These are phyloP conservation scores for Cladosporium sp. DNA, from an alignment of 2,329 filamentous ascomycete genomes.

Conservation along the genomic window DNA sequence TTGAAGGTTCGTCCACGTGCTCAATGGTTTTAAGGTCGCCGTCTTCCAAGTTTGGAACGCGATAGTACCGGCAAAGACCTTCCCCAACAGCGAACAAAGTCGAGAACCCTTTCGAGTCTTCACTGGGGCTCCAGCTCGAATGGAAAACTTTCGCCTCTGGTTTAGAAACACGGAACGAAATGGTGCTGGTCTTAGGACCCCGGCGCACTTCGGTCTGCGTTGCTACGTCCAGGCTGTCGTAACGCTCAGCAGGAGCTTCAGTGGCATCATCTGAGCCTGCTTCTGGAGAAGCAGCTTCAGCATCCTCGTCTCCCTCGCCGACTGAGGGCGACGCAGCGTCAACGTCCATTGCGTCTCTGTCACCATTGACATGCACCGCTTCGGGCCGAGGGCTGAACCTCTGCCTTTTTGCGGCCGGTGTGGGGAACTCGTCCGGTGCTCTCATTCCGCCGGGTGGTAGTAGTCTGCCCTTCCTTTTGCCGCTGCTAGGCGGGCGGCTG, in stretches of 20 bases:
- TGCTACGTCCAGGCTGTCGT: conserved; percentile 28
- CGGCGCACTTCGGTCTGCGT: conserved; percentile 31
- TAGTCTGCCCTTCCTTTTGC: conserved; percentile 16
- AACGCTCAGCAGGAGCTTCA: conserved; percentile 23
- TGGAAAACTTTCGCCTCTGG: conserved; percentile 24
- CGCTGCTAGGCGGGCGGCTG: conserved; percentile 16
- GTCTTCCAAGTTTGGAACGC: conserved; percentile 21
- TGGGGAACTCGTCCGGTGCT: conserved; percentile 27
- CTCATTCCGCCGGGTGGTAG: conserved; percentile 14
- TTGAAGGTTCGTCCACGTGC: conserved; percentile 23
- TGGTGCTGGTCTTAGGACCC: conserved; percentile 28
- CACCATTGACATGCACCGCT: conserved; percentile 35
- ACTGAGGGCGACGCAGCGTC: conserved; percentile 26
- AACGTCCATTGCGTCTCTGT: conserved; percentile 40
- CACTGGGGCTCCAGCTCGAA: conserved; percentile 26
- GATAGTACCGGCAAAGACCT: conserved; percentile 29
- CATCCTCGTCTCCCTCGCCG: conserved; percentile 23
- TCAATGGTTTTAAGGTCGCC: conserved; percentile 18
- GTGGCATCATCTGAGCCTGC: conserved; percentile 22
- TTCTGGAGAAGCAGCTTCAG: conserved; percentile 22
- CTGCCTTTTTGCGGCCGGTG: conserved; percentile 27
- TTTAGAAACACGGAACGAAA: conserved; percentile 29
- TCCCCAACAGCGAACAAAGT: conserved; percentile 30
- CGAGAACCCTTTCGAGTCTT: conserved; percentile 16
- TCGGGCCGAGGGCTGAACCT: conserved; percentile 28